A percentile compares a stretch with the other conserved stretches of the same genome.
Conservation (phyloP, 305 asterid genomes). For the Fraxinus nigra region DNA sequence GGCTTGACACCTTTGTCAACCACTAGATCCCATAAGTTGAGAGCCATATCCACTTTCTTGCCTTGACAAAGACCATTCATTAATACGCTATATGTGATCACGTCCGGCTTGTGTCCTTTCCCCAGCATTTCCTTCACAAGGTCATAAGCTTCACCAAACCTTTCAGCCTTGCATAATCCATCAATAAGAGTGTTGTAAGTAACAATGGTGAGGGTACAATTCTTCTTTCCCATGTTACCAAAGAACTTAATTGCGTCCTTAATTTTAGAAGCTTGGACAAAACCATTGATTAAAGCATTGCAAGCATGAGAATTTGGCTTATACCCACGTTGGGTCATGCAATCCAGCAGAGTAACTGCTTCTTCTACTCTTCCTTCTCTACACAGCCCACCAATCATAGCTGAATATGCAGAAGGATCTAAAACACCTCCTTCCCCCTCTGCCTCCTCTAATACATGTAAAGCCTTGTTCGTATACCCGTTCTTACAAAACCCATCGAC, state of each 20-base stretch:
- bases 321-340: constrained; percentile 49
- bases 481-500: constrained; percentile 77
- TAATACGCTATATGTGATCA: constrained; percentile 69
- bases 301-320: constrained; percentile 65
- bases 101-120: constrained; percentile 61
- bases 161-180: constrained; percentile 74
- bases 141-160: constrained; percentile 58
- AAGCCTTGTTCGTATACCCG: constrained; percentile 55
- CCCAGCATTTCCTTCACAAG: constrained; percentile 75
- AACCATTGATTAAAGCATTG: constrained; percentile 71
- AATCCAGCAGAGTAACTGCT: constrained; percentile 59
- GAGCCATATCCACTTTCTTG: constrained; percentile 59
- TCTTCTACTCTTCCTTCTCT: constrained; percentile 60
- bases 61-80: constrained; percentile 73
- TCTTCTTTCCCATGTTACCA: constrained; percentile 47
- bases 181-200: constrained; percentile 70
- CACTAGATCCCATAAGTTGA: constrained; percentile 62
- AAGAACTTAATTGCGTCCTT: constrained; percentile 55
- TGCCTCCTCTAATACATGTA: constrained; percentile 51
- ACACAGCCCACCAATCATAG: constrained; percentile 66
- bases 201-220: constrained; percentile 57
- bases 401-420: constrained; percentile 65
- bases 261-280: constrained; percentile 54
- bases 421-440: constrained; percentile 40
- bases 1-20: constrained; percentile 55